A percentile compares a stretch with the other conserved stretches of the same genome.
These are phyloP conservation scores for Ustilago xerochloae DNA, from an alignment of 1,284 basidiomycete species.

Conservation along the genomic window DNA sequence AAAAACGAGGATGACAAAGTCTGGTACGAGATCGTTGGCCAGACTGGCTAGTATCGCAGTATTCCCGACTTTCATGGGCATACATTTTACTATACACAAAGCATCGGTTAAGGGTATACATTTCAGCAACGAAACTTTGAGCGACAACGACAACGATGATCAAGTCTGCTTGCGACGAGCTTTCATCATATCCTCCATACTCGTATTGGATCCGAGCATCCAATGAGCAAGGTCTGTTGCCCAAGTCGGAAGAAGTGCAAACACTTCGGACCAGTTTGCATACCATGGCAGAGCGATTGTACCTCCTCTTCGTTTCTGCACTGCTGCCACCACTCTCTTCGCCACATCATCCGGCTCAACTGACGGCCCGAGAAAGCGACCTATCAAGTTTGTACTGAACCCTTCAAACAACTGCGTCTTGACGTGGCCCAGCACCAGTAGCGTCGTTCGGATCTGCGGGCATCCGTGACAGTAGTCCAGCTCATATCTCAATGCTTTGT, in stretches of 20 bases:
- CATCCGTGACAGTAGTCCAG: slow-evolving; percentile 52
- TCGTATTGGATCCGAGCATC: slow-evolving; percentile 35
- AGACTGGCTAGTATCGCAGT: slow-evolving; percentile 3
- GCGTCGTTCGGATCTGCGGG: slow-evolving; percentile 57
- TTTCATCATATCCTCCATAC: slow-evolving; percentile 36
- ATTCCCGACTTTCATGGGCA: background rate
- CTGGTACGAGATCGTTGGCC: slow-evolving; percentile 38
- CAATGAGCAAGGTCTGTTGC: slow-evolving; percentile 37
- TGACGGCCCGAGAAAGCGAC: slow-evolving; percentile 54
- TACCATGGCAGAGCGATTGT: slow-evolving; percentile 56
- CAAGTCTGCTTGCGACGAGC: slow-evolving; percentile 17
- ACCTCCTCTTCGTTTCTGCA: slow-evolving; percentile 48
- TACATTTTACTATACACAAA: too few species aligned
- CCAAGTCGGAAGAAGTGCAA: slow-evolving; percentile 53
- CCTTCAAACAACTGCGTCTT: slow-evolving; percentile 57
- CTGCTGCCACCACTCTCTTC: slow-evolving; percentile 33
- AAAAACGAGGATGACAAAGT: slow-evolving; percentile 9
- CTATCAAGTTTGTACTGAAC: slow-evolving; percentile 30
- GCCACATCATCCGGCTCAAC: slow-evolving; percentile 49
- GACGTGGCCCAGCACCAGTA: slow-evolving; percentile 59
- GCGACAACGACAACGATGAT: too few species aligned
- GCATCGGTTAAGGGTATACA: too few species aligned
- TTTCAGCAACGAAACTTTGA: too few species aligned
- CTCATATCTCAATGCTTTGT: slow-evolving; percentile 64
- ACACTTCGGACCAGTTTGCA: slow-evolving; percentile 50